A percentile compares a stretch with the other conserved stretches of the same genome.
These are phyloP conservation scores for Pontederia crassipes DNA, from an alignment of 176 grass and related monocot species.

Conservation along the genomic window DNA sequence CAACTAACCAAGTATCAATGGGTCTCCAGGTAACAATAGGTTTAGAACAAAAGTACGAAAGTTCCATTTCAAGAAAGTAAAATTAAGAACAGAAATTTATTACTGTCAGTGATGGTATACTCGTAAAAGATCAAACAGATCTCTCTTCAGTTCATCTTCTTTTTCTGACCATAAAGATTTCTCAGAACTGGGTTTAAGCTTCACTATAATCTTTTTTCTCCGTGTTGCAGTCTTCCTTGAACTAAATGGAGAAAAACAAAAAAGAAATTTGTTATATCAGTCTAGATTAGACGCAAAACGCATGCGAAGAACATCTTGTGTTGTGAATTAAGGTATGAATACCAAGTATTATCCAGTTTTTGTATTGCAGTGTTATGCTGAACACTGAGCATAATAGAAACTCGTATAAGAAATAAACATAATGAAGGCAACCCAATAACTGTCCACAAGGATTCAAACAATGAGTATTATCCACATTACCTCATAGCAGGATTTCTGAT, in stretches of 20 bases:
- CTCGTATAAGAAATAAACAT: no score
- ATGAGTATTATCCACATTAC: constrained; percentile 25
- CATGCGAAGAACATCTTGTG: no score
- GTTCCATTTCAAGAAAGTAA: background rate
- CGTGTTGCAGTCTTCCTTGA: constrained; percentile 96
- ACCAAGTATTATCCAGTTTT: no score
- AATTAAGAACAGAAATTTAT: background rate
- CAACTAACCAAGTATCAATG: no score
- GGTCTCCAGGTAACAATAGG: no score
- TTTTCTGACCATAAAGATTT: constrained; percentile 81
- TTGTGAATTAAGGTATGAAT: no score
- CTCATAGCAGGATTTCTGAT: constrained; percentile 76
- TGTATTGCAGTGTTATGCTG: no score
- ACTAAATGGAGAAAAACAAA: constrained; percentile 42
- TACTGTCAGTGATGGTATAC: background rate
- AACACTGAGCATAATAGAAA: no score
- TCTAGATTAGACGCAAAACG: no score
- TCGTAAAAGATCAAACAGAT: constrained; percentile 62
- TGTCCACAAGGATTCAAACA: background rate
- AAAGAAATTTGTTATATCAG: background rate
- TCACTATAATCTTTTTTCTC: constrained; percentile 91
- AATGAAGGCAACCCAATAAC: no score
- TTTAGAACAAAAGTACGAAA: background rate
- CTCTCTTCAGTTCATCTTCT: constrained; percentile 53
- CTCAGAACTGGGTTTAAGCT: constrained; percentile 66